phyloP scores from a whole-genome alignment of 2,329 filamentous ascomycete genomes.

The Monosporascus cannonballus region DNA sequence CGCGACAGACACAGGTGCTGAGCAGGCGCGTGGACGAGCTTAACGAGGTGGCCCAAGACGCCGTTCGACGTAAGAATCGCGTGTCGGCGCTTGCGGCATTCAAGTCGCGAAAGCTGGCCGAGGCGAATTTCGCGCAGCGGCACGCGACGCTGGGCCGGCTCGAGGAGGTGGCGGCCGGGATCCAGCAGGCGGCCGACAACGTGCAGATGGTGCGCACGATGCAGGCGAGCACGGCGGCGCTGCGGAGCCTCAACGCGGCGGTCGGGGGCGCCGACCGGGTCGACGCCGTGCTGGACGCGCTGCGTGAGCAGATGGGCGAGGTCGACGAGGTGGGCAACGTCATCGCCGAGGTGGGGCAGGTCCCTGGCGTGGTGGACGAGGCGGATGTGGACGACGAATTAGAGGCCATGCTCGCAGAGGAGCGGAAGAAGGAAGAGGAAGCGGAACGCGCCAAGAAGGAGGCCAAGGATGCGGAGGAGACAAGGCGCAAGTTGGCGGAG shows the following conservation, averaged over 20 bases:
- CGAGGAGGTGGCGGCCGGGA: constrained; percentile 74
- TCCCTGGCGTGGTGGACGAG: constrained; percentile 59
- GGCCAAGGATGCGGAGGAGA: constrained; percentile 41
- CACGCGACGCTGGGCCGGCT: constrained; percentile 72
- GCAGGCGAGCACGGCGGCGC: constrained; percentile 67
- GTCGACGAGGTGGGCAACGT: constrained; percentile 78
- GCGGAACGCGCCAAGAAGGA: constrained; percentile 35
- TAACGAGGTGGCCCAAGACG: constrained; percentile 57
- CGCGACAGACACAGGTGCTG: constrained; percentile 64
- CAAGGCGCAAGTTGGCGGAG: constrained; percentile 42
- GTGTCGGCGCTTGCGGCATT: constrained; percentile 71
- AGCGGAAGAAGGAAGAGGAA: constrained; percentile 46
- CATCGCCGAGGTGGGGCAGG: constrained; percentile 56
- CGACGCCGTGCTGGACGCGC: constrained; percentile 65
- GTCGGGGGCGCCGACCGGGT: constrained; percentile 73
- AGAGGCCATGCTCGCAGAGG: constrained; percentile 62
- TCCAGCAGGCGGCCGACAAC: constrained; percentile 81
- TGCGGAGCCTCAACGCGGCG: constrained; percentile 67
- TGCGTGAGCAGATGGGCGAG: constrained; percentile 74
- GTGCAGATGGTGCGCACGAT: constrained; percentile 79
- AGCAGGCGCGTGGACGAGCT: constrained; percentile 61
- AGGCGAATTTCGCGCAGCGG: constrained; percentile 65
- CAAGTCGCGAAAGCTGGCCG: constrained; percentile 75
- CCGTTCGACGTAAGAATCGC: constrained; percentile 67
- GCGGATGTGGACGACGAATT: constrained; percentile 83